Evolutionary conservation across 2,329 filamentous ascomycete genomes (phyloP).

Genomic region (Apiospora arundinis): DNA sequence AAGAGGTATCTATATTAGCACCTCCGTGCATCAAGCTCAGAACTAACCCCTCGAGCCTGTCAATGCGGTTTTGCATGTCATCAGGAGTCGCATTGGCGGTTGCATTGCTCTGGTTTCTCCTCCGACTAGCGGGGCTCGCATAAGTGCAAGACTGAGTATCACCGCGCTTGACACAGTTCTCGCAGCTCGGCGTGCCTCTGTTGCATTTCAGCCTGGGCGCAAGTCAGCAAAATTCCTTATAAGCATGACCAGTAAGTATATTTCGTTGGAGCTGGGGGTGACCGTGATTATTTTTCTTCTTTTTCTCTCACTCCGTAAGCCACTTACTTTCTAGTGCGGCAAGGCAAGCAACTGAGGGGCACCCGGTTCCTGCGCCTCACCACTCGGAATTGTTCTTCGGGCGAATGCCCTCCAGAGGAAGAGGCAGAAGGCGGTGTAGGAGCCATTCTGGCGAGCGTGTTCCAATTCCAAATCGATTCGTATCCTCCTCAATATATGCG

Average conservation of each 20-base stretch:
- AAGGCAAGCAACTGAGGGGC: slow-evolving; percentile 89
- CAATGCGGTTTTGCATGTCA: slow-evolving; percentile 98
- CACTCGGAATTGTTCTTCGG: slow-evolving; percentile 85
- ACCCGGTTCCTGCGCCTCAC: slow-evolving; percentile 92
- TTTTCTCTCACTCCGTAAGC: slow-evolving; percentile 18
- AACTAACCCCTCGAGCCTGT: slow-evolving; percentile 90
- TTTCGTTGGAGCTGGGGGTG: neutral
- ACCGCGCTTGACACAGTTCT: slow-evolving; percentile 87
- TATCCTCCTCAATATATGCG: neutral
- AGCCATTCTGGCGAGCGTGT: slow-evolving; percentile 62
- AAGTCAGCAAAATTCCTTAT: slow-evolving; percentile 29
- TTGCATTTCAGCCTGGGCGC: slow-evolving; percentile 81
- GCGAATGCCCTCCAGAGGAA: slow-evolving; percentile 78
- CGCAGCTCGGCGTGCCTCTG: slow-evolving; percentile 83
- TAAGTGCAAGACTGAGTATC: slow-evolving; percentile 86
- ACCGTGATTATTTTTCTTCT: neutral
- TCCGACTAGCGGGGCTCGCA: slow-evolving; percentile 72
- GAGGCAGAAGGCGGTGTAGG: slow-evolving; percentile 81
- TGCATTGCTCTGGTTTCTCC: slow-evolving; percentile 69
- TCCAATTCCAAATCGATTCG: too few relatives aligned
- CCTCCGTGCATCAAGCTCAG: slow-evolving; percentile 93
- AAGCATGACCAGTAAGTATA: slow-evolving; percentile 24
- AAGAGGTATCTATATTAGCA: slow-evolving; percentile 53
- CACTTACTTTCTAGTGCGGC: slow-evolving; percentile 85
- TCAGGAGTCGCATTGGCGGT: slow-evolving; percentile 72